Evolutionary conservation across 2,329 filamentous ascomycete genomes (phyloP).

Genomic region (Dactylellina cionopaga): DNA sequence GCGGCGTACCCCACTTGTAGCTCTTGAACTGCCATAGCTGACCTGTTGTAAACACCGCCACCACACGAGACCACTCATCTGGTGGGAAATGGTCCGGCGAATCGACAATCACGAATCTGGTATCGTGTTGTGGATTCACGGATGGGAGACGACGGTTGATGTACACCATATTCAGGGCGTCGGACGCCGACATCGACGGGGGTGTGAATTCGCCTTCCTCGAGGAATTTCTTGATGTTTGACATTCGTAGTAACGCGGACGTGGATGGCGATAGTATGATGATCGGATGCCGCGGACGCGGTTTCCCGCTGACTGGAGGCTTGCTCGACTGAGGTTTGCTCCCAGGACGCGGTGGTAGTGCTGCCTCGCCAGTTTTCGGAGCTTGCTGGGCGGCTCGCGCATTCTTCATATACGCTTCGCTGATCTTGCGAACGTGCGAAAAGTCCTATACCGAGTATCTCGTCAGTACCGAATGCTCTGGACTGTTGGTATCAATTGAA

Average conservation of each 20-base stretch:
- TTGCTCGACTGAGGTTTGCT: slow-evolving; percentile 56
- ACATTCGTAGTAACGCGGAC: slow-evolving; percentile 91
- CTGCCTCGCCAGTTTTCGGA: slow-evolving; percentile 55
- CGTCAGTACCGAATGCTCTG: background rate
- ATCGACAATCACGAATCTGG: slow-evolving; percentile 96
- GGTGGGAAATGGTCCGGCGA: slow-evolving; percentile 94
- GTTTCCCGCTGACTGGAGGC: slow-evolving; percentile 67
- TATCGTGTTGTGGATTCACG: slow-evolving; percentile 75
- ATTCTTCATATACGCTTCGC: slow-evolving; percentile 76
- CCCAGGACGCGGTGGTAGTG: slow-evolving; percentile 59
- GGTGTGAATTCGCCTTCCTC: slow-evolving; percentile 83
- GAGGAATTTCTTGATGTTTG: slow-evolving; percentile 94
- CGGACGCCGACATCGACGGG: slow-evolving; percentile 69
- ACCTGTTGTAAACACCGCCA: slow-evolving; percentile 96
- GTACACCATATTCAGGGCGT: slow-evolving; percentile 78
- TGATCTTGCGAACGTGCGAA: slow-evolving; percentile 87
- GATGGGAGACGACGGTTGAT: slow-evolving; percentile 79
- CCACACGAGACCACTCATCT: slow-evolving; percentile 95
- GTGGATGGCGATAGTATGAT: slow-evolving; percentile 96
- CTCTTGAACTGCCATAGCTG: slow-evolving; percentile 99
- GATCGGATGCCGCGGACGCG: slow-evolving; percentile 70
- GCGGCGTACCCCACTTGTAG: slow-evolving; percentile 92
- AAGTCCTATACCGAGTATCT: slow-evolving; percentile 75
- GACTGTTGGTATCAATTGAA: background rate
- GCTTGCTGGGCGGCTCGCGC: slow-evolving; percentile 61